A percentile compares a stretch with the other conserved stretches of the same genome.
Evolutionary conservation across 1,284 basidiomycete species (phyloP).

Genomic region (Trichosporon ovoides): DNA sequence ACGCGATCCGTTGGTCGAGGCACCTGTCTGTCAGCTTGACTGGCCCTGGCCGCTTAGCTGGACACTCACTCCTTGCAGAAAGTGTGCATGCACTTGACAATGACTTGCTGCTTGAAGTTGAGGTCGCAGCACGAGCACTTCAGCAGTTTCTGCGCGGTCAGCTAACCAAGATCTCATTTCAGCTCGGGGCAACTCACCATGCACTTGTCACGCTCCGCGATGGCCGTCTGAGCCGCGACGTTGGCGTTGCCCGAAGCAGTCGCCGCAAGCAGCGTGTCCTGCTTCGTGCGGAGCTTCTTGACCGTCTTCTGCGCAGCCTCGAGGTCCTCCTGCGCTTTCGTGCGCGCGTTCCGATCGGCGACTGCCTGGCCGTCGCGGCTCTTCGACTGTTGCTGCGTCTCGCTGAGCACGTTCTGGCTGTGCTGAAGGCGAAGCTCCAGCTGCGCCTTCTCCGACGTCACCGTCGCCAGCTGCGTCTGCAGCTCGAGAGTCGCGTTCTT

Average conservation of each 20-base stretch:
- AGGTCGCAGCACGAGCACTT: conserved; percentile 88
- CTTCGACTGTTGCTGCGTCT: conserved; percentile 42
- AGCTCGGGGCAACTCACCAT: conserved; percentile 54
- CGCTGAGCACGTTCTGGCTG: conserved; percentile 48
- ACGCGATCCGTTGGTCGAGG: conserved; percentile 79
- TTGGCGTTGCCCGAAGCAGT: conserved; percentile 23
- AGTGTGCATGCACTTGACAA: conserved; percentile 89
- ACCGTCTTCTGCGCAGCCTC: conserved; percentile 32
- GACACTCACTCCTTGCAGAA: conserved; percentile 55
- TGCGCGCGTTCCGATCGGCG: conserved; percentile 36
- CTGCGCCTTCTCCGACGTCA: conserved; percentile 39
- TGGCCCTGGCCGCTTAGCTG: neutral
- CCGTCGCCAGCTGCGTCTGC: conserved; percentile 50
- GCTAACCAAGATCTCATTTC: neutral
- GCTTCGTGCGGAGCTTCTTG: conserved; percentile 43
- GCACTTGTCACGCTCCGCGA: conserved; percentile 58
- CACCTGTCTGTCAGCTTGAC: conserved; percentile 48
- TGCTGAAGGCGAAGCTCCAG: conserved; percentile 33
- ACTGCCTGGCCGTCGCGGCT: conserved; percentile 45
- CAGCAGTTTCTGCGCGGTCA: conserved; percentile 62
- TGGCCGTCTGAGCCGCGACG: conserved; percentile 53
- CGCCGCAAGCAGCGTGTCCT: conserved; percentile 37
- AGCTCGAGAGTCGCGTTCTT: conserved; percentile 50
- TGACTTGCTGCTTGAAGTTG: conserved; percentile 76
- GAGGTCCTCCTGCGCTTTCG: conserved; percentile 47